Evolutionary conservation across 2,329 filamentous ascomycete genomes (phyloP), one percentile per base, ranked within the genome.

Genomic region (Aspergillus awamori): DNA sequence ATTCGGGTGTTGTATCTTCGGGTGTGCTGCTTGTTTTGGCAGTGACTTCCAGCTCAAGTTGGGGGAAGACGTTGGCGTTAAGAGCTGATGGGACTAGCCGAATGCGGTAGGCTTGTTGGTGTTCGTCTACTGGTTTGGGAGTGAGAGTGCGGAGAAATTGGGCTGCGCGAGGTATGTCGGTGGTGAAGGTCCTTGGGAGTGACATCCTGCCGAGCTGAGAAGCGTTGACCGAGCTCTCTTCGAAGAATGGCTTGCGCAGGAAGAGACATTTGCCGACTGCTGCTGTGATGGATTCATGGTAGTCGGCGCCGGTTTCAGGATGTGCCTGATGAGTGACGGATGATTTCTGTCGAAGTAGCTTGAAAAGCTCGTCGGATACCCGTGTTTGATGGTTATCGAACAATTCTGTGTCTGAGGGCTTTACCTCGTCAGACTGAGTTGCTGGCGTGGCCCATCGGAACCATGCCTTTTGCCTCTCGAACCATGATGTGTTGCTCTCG

Each of bases 201-300:
- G 67, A 67, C 49, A 72, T 52, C 57, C 64, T 65, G 10, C 72
- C 74, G 28, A 78, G 63, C n/a, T 73, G 63, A 51, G 70, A 63
- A 11, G 74, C 73, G 48, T 63, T 76, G 55, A 72, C 49, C 11
- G 60, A 53, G 5, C 61, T 57, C 26, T 69, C 60, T 11, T 69
- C 60, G 28, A 70, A 57, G 7, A 58, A 63, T 4, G 68, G 48
- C 59, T 73, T 69, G 47, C 61, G 69, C 43, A 68, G 41, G 57
- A 79, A 79, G n/a, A 79, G 68, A 62, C 74, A 77, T 57, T 70
- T 74, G n/a, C 77, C 77, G 55, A 76, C 69, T 2, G 72, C 65
- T 22, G 76, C 77, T 22, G 72, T 76, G 24, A 79, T 59, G 10
- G 68, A 72, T 61, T 79, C 77, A 20, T 69, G 67, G 1, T 72